phyloP scores from a whole-genome alignment of 495 filamentous ascomycete species.

The Neurospora discreta region DNA sequence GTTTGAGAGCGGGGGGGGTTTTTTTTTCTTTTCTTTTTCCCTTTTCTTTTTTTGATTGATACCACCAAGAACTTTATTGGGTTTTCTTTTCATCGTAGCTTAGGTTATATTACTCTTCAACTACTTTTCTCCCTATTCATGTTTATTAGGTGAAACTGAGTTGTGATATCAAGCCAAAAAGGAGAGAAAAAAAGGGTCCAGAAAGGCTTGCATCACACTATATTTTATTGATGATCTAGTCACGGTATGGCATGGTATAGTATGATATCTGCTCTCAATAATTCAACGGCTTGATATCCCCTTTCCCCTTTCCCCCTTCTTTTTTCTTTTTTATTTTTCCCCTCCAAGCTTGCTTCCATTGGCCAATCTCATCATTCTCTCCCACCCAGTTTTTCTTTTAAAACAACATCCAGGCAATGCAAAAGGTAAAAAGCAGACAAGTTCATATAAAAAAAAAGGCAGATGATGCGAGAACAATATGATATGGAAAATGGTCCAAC shows the following conservation, averaged over 20 bases:
- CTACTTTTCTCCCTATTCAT: neutral
- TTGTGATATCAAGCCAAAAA: neutral
- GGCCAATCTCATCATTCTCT: neutral
- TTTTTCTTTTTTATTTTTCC: too few species aligned
- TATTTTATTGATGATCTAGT: neutral
- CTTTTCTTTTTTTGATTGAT: neutral
- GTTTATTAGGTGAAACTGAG: neutral
- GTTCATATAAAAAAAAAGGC: neutral
- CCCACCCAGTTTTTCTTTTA: neutral
- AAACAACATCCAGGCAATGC: neutral
- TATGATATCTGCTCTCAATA: neutral
- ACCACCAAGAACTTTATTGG: neutral
- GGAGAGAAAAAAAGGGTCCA: too few species aligned
- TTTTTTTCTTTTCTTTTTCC: too few species aligned
- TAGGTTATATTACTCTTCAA: neutral
- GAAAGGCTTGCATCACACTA: neutral
- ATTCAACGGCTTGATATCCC: too few species aligned
- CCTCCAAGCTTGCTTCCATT: neutral
- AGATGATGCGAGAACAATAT: neutral
- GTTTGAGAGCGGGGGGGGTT: neutral
- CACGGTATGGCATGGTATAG: neutral
- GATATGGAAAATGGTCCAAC: neutral
- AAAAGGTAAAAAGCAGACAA: neutral
- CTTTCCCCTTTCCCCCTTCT: too few species aligned
- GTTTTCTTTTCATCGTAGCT: neutral